A percentile compares a stretch with the other conserved stretches of the same genome.
Conservation (phyloP, 2,329 filamentous ascomycete genomes). For the Alternaria metachromatica region DNA sequence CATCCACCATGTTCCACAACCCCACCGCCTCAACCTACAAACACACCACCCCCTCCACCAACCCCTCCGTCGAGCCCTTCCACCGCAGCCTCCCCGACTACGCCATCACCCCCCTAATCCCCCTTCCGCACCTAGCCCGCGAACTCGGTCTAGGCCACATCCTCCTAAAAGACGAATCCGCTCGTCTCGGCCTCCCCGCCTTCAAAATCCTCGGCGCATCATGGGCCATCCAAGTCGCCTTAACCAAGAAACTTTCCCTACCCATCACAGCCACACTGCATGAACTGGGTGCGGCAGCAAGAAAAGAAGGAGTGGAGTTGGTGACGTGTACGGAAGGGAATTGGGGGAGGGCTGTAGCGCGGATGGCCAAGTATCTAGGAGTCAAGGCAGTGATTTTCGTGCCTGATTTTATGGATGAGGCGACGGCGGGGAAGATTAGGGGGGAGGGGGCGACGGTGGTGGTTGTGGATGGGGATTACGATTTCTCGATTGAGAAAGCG, state of each 20-base stretch:
- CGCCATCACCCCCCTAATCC: constrained; percentile 60
- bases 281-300: constrained; percentile 48
- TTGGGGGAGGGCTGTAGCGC: constrained; percentile 74
- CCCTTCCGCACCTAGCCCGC: constrained; percentile 62
- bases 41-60: constrained; percentile 16
- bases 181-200: constrained; percentile 70
- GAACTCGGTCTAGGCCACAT: constrained; percentile 61
- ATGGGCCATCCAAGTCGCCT: constrained; percentile 70
- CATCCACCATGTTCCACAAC: constrained; percentile 33
- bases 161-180: constrained; percentile 74
- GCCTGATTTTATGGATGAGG: constrained; percentile 62
- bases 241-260: constrained; percentile 56
- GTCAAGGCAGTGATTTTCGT: constrained; percentile 68
- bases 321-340: constrained; percentile 78
- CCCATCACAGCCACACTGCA: constrained; percentile 53
- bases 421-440: constrained; percentile 62
- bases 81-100: constrained; percentile 67
- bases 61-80: constrained; percentile 52
- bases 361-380: constrained; percentile 68
- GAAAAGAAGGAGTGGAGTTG: constrained; percentile 50
- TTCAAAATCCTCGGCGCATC: constrained; percentile 85
- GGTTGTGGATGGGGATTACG: constrained; percentile 66
- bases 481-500: constrained; percentile 64
- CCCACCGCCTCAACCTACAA: constrained; percentile 32
- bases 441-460: constrained; percentile 68